These are phyloP conservation scores for Cinnamomum chago DNA, from an alignment of 164 flowering plant genomes.

Conservation along the genomic window DNA sequence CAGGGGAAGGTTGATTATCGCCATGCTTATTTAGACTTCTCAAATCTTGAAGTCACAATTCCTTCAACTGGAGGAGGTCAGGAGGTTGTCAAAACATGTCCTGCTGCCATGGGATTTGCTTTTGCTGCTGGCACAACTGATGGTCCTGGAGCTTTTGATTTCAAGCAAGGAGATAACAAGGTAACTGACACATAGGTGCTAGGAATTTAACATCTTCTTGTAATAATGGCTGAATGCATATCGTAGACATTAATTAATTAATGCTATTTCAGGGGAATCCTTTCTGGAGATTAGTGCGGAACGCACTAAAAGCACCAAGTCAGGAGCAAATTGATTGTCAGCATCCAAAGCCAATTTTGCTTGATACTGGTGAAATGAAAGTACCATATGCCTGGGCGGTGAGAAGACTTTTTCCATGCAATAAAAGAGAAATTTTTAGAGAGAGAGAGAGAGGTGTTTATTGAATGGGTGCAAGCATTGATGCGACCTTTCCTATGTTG, in stretches of 20 bases:
- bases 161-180: slow-evolving; percentile 88
- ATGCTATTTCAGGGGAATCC: slow-evolving; percentile 71
- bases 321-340: slow-evolving; percentile 81
- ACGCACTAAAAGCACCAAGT: slow-evolving; percentile 61
- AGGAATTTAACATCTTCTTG: not conserved
- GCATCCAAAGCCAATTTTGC: slow-evolving; percentile 88
- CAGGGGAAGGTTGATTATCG: slow-evolving; percentile 77
- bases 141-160: slow-evolving; percentile 99
- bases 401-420: slow-evolving; percentile 15
- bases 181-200: slow-evolving; percentile 26
- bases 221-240: too few relatives aligned
- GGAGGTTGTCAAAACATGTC: slow-evolving; percentile 78
- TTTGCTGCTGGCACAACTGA: slow-evolving; percentile 99
- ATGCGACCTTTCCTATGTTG: too few relatives aligned
- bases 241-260: too few relatives aligned
- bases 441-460: too few relatives aligned
- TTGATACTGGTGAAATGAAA: slow-evolving; percentile 98
- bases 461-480: too few relatives aligned
- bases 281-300: slow-evolving; percentile 84
- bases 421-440: too few relatives aligned
- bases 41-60: slow-evolving; percentile 72
- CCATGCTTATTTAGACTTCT: slow-evolving; percentile 74
- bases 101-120: slow-evolving; percentile 98
- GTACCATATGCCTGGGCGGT: slow-evolving; percentile 98
- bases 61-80: slow-evolving; percentile 49